Percentiles rank a stretch among this genome's conserved stretches.
phyloP scores from a whole-genome alignment of 2,329 filamentous ascomycete genomes.

The Aspergillus udagawae region DNA sequence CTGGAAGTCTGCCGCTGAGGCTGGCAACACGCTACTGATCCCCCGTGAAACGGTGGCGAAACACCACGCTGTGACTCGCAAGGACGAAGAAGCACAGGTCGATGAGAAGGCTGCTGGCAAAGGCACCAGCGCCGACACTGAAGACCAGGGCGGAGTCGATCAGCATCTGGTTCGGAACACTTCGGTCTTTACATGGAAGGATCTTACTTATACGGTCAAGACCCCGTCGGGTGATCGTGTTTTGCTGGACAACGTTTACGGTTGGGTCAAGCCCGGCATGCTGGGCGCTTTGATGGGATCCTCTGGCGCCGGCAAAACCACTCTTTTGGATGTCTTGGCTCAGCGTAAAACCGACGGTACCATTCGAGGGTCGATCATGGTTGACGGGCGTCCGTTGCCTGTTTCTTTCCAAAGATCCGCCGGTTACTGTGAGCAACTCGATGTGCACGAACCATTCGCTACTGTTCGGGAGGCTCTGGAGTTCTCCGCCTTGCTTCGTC shows the following conservation, averaged over 20 bases:
- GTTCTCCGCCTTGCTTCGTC: slow-evolving; percentile 62
- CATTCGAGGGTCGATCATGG: slow-evolving; percentile 60
- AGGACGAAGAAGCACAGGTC: slow-evolving; percentile 50
- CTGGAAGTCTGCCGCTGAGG: slow-evolving; percentile 54
- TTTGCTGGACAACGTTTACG: slow-evolving; percentile 64
- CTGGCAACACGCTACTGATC: slow-evolving; percentile 55
- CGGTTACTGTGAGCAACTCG: slow-evolving; percentile 66
- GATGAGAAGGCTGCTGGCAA: slow-evolving; percentile 19
- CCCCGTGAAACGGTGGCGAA: slow-evolving; percentile 56
- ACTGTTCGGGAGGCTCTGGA: slow-evolving; percentile 63
- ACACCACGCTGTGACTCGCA: slow-evolving; percentile 22
- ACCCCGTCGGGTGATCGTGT: slow-evolving; percentile 52
- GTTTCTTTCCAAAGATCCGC: slow-evolving; percentile 63
- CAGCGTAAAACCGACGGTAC: slow-evolving; percentile 65
- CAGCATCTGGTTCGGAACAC: slow-evolving; percentile 57
- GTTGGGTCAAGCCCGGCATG: slow-evolving; percentile 73
- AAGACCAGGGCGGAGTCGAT: slow-evolving; percentile 17
- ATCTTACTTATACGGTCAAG: slow-evolving; percentile 66
- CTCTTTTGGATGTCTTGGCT: slow-evolving; percentile 69
- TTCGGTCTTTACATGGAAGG: slow-evolving; percentile 70
- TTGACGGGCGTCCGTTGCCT: slow-evolving; percentile 59
- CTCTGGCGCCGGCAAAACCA: slow-evolving; percentile 71
- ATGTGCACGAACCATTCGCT: slow-evolving; percentile 63
- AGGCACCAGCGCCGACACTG: slow-evolving; percentile 11
- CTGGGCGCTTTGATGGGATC: slow-evolving; percentile 76